Evolutionary conservation across 2,329 filamentous ascomycete species (phyloP), one percentile per base, ranked within the genome.

Genomic region (Fusarium bulbicola): DNA sequence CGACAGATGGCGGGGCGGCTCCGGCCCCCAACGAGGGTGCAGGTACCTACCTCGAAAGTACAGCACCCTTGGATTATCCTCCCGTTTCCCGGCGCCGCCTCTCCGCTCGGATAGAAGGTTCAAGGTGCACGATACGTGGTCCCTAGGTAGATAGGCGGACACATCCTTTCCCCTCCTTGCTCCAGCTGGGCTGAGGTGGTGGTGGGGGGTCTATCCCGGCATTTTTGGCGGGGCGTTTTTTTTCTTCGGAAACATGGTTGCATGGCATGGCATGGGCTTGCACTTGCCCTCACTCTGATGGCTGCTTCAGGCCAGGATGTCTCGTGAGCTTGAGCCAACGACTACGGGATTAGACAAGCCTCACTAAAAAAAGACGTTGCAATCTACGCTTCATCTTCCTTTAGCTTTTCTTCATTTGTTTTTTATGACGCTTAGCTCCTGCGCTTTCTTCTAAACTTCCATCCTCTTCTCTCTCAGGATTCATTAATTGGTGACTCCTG

Each of bases 1-100:
- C 61, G 70, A 73, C 66, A 73, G 70, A 73, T 73, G 58, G 70
- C 61, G 70, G 70, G 70, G 66, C 66, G 70, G 70, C 61, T 73
- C 70, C 70, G 70, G 61, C 57, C 70, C 34, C 40, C 32, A 42
- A 47, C 28, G 43, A 49, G 36, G 30, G 20, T 39, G 46, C 47
- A 20, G 52, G 43, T 70, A 70, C 53, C 49, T 63, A 32, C 37
- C 63, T 65, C 46, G 24, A 28, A 57, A 36, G 58, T 56, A 26
- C 57, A 39, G 34, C 49, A 57, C 49, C 58, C 45, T 59, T 36
- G 21, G 21, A 32, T 18, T 56, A 12, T 20, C 52, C 34, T 26
- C 26, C 34, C 24, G 15, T 54, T 37, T 28, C 32, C 32, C 32
- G 13, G 49, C n/a, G 7, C n/a, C 49, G 24, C 43, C 43, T 28